Conservation (phyloP, 768 basidiomycete genomes). For the Tricholoma bakamatsutake region DNA sequence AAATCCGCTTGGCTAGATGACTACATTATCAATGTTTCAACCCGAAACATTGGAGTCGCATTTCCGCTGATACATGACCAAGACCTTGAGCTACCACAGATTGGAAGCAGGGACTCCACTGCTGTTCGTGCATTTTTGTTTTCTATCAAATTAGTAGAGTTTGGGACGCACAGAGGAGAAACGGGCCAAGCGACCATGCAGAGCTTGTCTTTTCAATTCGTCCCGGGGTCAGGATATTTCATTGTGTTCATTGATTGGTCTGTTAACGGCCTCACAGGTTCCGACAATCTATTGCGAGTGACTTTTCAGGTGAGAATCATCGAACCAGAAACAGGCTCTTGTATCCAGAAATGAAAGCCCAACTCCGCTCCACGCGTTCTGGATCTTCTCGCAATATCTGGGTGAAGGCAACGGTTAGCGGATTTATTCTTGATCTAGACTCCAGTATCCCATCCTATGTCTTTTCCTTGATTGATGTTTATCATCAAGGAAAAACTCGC, state of each 20-base stretch:
- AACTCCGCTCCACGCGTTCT: slow-evolving; percentile 53
- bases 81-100: slow-evolving; percentile 45
- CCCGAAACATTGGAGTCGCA: slow-evolving; percentile 78
- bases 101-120: slow-evolving; percentile 31
- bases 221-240: slow-evolving; percentile 49
- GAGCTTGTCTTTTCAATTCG: slow-evolving; percentile 80
- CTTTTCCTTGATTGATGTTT: slow-evolving; percentile 81
- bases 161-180: slow-evolving; percentile 69
- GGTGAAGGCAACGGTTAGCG: slow-evolving; percentile 68
- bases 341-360: slow-evolving; percentile 79
- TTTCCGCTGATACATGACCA: slow-evolving; percentile 73
- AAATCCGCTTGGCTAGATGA: slow-evolving; percentile 51
- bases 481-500: slow-evolving; percentile 73
- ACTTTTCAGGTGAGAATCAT: slow-evolving; percentile 70
- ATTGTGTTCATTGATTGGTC: slow-evolving; percentile 2
- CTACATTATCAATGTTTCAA: slow-evolving; percentile 47
- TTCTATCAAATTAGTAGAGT: slow-evolving; percentile 70
- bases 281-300: slow-evolving; percentile 60
- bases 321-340: slow-evolving; percentile 63
- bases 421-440: slow-evolving; percentile 82
- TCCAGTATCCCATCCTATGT: slow-evolving; percentile 73
- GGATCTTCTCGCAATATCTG: slow-evolving; percentile 47
- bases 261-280: slow-evolving; percentile 49
- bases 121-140: slow-evolving; percentile 80
- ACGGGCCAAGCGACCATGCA: slow-evolving; percentile 71